Base-by-base conservation (phyloP, 2,329 filamentous ascomycete genomes). In the Aspergillus sp. region DNA sequence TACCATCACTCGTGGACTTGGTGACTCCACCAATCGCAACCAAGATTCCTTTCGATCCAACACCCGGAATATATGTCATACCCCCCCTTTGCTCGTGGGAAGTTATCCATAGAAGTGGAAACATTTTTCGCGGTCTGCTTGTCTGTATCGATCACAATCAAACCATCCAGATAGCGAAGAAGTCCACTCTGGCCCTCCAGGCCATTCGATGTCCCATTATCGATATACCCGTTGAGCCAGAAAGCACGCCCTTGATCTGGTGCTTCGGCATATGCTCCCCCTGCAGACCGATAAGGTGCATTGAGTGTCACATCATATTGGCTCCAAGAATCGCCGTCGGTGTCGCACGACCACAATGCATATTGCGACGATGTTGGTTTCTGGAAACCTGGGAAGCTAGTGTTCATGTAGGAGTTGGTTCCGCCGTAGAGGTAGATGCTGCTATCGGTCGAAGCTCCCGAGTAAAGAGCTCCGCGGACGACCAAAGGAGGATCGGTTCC, bases 171-270 rank as follows among this genome's bases (percentile, higher is more conserved):
- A n/a, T 51, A 56, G 29, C 53, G 41, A 19, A 39, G 51, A 35
- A 48, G 50, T 8, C 39, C 44, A 10, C 56, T 44, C 9, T 42
- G 45, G 1, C 54, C 29, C 8, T 40, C 34, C 32, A 56, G 33
- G 30, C 38, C 43, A 41, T 59, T 34, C 11, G 55, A 55, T 7
- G 61, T 65, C 6, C 68, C 67, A 38, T 52, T 54, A 38, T 72
- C 64, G 32, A 69, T 58, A 34, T 64, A 57, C 2, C 68, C 68
- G 45, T 69, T 68, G 10, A 71, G 52, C 44, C 65, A 71, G 41
- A 70, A 70, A 2, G 53, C 66, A 4, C 69, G 46, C 7, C 62
- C 59, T 32, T 60, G 61, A 34, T 66, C 61, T 13, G 60, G 53
- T 7, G 65, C 64, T 45, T 70, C 67, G 12, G 67, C 56, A 40